Percentiles rank a stretch among this genome's conserved stretches.
Conservation (phyloP, 176 grass and related monocot genomes). For the Aegilops bicornis region DNA sequence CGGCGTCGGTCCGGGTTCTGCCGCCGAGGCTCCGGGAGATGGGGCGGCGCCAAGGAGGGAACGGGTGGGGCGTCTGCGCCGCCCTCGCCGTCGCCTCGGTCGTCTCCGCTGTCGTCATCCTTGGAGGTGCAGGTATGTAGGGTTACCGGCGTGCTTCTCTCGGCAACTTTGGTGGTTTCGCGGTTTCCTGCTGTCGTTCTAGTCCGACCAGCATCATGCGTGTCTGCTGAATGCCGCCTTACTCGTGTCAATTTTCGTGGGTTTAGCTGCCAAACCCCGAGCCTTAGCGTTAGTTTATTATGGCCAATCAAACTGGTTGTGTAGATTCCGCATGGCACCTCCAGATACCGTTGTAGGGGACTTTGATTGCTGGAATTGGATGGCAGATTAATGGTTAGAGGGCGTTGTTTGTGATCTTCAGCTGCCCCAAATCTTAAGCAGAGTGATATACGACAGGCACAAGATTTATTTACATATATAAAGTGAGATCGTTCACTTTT, state of each 20-base stretch:
- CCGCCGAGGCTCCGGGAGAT: constrained; percentile 18
- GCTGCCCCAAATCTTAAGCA: background rate
- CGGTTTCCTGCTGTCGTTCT: background rate
- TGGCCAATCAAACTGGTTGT: background rate
- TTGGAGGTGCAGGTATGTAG: constrained; percentile 31
- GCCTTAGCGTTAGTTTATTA: background rate
- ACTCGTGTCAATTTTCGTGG: background rate
- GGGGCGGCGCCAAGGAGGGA: constrained; percentile 1
- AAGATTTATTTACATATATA: constrained; percentile 4
- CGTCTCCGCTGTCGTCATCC: constrained; percentile 29
- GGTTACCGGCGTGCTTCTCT: background rate
- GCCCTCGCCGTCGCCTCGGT: constrained; percentile 31
- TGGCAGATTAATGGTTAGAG: background rate
- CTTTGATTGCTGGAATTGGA: constrained; percentile 14
- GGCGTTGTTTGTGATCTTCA: background rate
- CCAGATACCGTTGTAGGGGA: background rate
- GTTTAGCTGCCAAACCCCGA: constrained; percentile 9
- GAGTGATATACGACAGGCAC: background rate
- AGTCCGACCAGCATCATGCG: background rate
- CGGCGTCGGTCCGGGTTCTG: background rate
- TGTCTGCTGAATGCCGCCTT: background rate
- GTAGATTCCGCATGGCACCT: background rate
- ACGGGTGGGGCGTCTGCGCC: background rate
- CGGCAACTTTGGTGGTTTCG: background rate
- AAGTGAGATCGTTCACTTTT: background rate